Conservation (phyloP, 2,329 filamentous ascomycete genomes). For the Hypoxylon sp. region DNA sequence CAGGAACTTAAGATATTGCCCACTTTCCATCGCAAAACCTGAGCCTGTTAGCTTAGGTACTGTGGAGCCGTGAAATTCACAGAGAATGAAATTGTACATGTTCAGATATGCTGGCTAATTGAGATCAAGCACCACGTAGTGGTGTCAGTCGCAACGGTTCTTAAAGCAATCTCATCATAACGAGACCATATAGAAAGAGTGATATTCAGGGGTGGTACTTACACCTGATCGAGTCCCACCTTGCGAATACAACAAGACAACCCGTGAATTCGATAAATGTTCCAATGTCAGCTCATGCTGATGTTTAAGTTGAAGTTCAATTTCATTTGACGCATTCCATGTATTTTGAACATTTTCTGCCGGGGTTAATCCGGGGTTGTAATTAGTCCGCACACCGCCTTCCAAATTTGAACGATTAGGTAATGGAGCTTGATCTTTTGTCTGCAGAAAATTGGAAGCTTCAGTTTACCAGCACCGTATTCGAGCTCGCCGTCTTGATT, state of each 20-base stretch:
- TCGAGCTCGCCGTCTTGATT: constrained; percentile 25
- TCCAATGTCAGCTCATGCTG: neutral
- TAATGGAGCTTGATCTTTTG: constrained; percentile 13
- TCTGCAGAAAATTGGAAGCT: constrained; percentile 12
- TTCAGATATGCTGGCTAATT: constrained; percentile 66
- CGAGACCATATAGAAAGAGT: neutral
- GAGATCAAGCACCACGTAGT: constrained; percentile 66
- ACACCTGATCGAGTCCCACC: constrained; percentile 13
- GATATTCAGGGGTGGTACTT: constrained; percentile 19
- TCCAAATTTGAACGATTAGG: constrained; percentile 35
- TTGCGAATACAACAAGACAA: constrained; percentile 2
- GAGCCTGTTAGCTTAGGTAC: constrained; percentile 46
- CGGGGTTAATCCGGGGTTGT: constrained; percentile 30
- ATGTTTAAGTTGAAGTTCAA: neutral
- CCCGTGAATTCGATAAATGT: neutral
- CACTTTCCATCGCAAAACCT: constrained; percentile 61
- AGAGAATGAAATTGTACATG: constrained; percentile 11
- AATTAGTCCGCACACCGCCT: constrained; percentile 50
- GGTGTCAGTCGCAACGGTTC: constrained; percentile 73
- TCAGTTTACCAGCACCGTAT: constrained; percentile 2
- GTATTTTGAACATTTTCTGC: constrained; percentile 44
- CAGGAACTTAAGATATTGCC: constrained; percentile 64
- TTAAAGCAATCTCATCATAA: constrained; percentile 68
- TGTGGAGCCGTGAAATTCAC: constrained; percentile 20
- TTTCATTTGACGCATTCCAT: neutral